Conservation (phyloP, 2,329 filamentous ascomycete genomes). For the Pleurostoma richardsiae region DNA sequence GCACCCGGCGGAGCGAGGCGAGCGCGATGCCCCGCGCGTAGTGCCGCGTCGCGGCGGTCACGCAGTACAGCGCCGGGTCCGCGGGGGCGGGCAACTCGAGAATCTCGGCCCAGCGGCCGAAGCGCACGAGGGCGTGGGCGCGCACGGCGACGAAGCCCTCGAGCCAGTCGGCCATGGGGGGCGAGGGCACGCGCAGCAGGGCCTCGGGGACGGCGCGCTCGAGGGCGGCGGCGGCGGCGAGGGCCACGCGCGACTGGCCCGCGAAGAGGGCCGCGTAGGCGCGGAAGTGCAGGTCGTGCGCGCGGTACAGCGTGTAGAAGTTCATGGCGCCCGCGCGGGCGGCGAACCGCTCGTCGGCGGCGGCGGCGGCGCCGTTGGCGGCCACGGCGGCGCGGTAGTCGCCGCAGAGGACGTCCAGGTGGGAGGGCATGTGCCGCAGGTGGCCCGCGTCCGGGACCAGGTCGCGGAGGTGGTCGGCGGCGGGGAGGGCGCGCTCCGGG, state of each 20-base stretch:
- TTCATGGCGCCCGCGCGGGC: constrained; percentile 53
- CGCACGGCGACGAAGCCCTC: constrained; percentile 66
- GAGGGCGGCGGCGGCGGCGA: constrained; percentile 55
- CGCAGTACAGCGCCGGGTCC: constrained; percentile 59
- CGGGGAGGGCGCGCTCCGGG: constrained; percentile 55
- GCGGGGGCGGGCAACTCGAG: constrained; percentile 48
- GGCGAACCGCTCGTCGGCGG: constrained; percentile 64
- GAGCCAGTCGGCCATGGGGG: constrained; percentile 75
- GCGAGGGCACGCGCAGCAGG: constrained; percentile 57
- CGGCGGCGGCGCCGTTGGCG: constrained; percentile 62
- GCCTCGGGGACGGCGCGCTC: constrained; percentile 59
- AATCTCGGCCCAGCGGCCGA: constrained; percentile 67
- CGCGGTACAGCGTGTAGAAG: constrained; percentile 74
- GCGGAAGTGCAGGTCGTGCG: constrained; percentile 70
- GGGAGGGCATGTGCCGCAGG: constrained; percentile 71
- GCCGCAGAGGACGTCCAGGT: constrained; percentile 69
- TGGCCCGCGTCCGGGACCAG: constrained; percentile 68
- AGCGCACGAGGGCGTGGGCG: constrained; percentile 66
- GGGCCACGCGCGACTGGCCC: constrained; percentile 55
- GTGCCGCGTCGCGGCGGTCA: constrained; percentile 62
- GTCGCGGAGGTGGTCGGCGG: constrained; percentile 57
- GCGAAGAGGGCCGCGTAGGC: constrained; percentile 77
- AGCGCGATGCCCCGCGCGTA: constrained; percentile 66
- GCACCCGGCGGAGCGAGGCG: constrained; percentile 51
- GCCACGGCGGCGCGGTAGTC: constrained; percentile 63